These are phyloP conservation scores for Suhomyces kilbournensis DNA, from an alignment of 805 yeast species.

Conservation along the genomic window DNA sequence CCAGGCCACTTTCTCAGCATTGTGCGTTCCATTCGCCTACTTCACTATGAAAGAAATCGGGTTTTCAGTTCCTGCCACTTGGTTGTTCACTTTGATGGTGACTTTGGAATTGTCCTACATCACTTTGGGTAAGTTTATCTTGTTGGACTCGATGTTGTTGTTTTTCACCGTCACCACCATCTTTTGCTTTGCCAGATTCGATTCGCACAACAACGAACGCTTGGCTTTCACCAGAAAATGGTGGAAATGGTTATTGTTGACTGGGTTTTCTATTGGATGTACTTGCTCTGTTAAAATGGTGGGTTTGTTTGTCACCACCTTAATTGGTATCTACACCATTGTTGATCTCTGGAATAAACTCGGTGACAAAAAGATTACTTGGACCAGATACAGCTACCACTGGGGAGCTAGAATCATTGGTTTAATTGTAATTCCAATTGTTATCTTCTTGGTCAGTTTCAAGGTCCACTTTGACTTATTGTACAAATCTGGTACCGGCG, in stretches of 20 bases:
- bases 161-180: constrained; percentile 86
- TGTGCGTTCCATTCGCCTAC: constrained; percentile 85
- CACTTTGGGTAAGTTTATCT: constrained; percentile 82
- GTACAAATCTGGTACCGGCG: constrained; percentile 78
- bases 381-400: constrained; percentile 51
- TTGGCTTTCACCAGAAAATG: constrained; percentile 66
- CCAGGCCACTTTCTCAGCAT: constrained; percentile 79
- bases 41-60: constrained; percentile 76
- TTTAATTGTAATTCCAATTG: constrained; percentile 61
- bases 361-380: constrained; percentile 60
- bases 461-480: constrained; percentile 73
- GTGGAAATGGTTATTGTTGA: constrained; percentile 89
- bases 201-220: constrained; percentile 49
- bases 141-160: constrained; percentile 86
- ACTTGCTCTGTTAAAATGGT: constrained; percentile 95
- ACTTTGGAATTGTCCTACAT: constrained; percentile 79
- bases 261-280: constrained; percentile 87
- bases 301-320: constrained; percentile 83
- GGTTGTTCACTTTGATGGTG: constrained; percentile 80
- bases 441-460: constrained; percentile 63
- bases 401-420: constrained; percentile 66
- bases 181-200: constrained; percentile 68
- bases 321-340: constrained; percentile 87
- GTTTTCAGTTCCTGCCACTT: constrained; percentile 64
- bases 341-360: constrained; percentile 83